Evolutionary conservation across 805 yeast species (phyloP).

Genomic region (Saccharomycopsis sp.): DNA sequence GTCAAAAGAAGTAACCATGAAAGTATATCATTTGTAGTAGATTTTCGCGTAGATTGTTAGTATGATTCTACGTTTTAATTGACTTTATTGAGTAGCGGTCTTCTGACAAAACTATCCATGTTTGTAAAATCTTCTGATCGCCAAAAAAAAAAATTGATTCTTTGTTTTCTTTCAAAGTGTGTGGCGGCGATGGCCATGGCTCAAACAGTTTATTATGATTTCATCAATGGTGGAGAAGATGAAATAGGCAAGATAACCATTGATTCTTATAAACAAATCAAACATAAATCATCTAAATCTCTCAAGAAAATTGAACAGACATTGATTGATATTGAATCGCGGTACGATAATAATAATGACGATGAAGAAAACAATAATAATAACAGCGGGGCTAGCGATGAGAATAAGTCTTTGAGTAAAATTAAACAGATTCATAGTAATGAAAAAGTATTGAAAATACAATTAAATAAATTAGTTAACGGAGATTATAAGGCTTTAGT

Average conservation of each 20-base stretch:
- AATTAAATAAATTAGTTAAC: constrained; percentile 4
- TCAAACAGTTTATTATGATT: constrained; percentile 3
- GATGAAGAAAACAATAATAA: neutral
- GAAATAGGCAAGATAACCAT: neutral
- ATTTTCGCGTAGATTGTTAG: too few species aligned
- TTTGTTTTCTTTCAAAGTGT: too few species aligned
- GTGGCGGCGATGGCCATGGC: too few species aligned
- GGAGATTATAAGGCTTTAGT: constrained; percentile 11
- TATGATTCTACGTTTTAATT: too few species aligned
- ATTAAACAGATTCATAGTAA: constrained; percentile 18
- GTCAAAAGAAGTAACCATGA: neutral
- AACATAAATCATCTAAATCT: constrained; percentile 3
- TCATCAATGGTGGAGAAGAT: neutral
- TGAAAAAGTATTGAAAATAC: constrained; percentile 11
- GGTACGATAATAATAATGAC: neutral
- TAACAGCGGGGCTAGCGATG: too few species aligned
- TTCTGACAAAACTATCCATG: too few species aligned
- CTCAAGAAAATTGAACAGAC: neutral
- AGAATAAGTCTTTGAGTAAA: constrained; percentile 15
- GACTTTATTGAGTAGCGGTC: too few species aligned
- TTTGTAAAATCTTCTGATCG: neutral
- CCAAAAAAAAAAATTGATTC: neutral
- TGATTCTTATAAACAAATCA: constrained; percentile 3
- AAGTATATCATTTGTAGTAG: too few species aligned
- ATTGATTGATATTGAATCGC: neutral